Evolutionary conservation across 192 early-diverging fungal genomes (phyloP).

Genomic region (Lobosporangium transversale): DNA sequence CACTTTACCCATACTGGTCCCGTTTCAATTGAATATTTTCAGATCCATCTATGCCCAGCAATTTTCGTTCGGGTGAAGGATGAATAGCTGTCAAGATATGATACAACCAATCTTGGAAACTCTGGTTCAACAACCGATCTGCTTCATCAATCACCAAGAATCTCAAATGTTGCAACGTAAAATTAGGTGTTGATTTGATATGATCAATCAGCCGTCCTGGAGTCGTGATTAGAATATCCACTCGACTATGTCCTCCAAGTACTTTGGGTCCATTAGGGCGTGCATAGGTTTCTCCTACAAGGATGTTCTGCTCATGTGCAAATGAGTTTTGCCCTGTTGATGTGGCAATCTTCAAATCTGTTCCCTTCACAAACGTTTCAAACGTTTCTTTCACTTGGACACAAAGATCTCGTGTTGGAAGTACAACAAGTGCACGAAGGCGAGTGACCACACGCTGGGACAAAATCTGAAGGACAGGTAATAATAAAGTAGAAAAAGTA

Average conservation of each 20-base stretch:
- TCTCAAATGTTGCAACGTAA: slow-evolving; percentile 90
- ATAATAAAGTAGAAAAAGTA: too few species aligned
- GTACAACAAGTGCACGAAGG: slow-evolving; percentile 86
- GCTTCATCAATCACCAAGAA: slow-evolving; percentile 97
- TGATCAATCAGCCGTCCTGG: slow-evolving; percentile 97
- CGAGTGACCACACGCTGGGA: slow-evolving; percentile 78
- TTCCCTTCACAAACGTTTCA: slow-evolving; percentile 79
- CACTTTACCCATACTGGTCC: slow-evolving; percentile 35
- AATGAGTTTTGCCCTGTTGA: slow-evolving; percentile 84
- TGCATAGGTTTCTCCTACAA: slow-evolving; percentile 50
- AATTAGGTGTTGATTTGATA: slow-evolving; percentile 81
- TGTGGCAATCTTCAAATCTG: slow-evolving; percentile 77
- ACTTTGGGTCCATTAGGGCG: slow-evolving; percentile 27
- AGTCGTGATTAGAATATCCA: slow-evolving; percentile 93
- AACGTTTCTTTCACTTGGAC: slow-evolving; percentile 89
- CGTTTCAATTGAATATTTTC: slow-evolving; percentile 18
- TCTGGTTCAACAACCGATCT: slow-evolving; percentile 91
- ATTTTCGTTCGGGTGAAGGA: slow-evolving; percentile 21
- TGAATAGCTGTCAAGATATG: slow-evolving; percentile 74
- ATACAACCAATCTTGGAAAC: slow-evolving; percentile 91
- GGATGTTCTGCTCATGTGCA: slow-evolving; percentile 70
- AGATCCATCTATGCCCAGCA: slow-evolving; percentile 26
- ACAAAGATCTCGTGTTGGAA: slow-evolving; percentile 95
- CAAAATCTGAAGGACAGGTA: slow-evolving; percentile 60
- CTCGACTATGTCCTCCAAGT: slow-evolving; percentile 69